Percentiles rank a stretch among this genome's conserved stretches.
These are phyloP conservation scores for Geotrichum europaeum DNA, from an alignment of 1,139 yeast genomes.

Conservation along the genomic window DNA sequence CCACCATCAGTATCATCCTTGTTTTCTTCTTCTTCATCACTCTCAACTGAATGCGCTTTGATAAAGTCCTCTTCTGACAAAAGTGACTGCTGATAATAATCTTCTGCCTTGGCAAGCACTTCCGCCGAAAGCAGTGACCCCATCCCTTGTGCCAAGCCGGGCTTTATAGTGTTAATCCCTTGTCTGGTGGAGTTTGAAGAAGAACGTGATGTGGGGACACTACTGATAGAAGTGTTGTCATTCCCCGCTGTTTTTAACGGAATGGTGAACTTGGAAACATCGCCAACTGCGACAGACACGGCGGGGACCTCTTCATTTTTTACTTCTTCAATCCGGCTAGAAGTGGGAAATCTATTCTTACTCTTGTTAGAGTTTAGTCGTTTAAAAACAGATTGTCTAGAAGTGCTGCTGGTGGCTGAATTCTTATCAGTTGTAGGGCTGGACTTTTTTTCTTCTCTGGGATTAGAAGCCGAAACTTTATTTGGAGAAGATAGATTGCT, in stretches of 20 bases:
- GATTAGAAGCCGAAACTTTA: not conserved
- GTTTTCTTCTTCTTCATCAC: slow-evolving; percentile 15
- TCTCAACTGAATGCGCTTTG: slow-evolving; percentile 23
- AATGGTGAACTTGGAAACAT: not conserved
- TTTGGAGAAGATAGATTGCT: not conserved
- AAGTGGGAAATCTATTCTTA: not conserved
- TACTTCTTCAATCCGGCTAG: slow-evolving; percentile 14
- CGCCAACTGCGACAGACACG: not conserved
- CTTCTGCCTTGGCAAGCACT: slow-evolving; percentile 25
- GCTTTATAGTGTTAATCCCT: not conserved
- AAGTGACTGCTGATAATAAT: slow-evolving; percentile 29
- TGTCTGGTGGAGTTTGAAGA: not conserved
- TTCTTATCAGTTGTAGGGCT: not conserved
- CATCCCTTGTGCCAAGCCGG: slow-evolving; percentile 13
- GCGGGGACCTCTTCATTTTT: not conserved
- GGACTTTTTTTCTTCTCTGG: not conserved
- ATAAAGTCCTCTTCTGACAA: slow-evolving; percentile 35
- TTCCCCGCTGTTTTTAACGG: not conserved
- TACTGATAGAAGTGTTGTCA: not conserved
- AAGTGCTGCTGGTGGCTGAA: not conserved
- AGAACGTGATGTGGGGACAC: slow-evolving; percentile 4
- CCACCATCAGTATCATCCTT: slow-evolving; percentile 9
- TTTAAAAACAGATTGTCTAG: not conserved
- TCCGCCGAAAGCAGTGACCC: slow-evolving; percentile 16
- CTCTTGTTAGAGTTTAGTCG: not conserved